These are phyloP conservation scores for Globisporangium recalcitrans DNA, from an alignment of 352 stramenopile genomes.

Conservation along the genomic window DNA sequence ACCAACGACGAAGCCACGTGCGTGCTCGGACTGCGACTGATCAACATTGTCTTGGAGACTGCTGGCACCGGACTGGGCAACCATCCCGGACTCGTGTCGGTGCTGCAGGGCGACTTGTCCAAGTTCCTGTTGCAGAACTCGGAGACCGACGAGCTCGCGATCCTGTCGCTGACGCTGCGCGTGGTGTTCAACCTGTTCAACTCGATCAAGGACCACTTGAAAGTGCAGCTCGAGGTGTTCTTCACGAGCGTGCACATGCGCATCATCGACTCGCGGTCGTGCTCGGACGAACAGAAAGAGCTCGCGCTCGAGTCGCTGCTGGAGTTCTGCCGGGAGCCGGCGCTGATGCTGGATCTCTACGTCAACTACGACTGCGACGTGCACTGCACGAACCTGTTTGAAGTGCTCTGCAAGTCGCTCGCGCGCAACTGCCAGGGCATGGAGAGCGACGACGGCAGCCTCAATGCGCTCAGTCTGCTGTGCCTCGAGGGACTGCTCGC, in stretches of 20 bases:
- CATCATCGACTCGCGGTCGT: slow-evolving; percentile 86
- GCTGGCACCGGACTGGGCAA: slow-evolving; percentile 80
- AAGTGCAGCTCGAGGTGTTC: slow-evolving; percentile 99
- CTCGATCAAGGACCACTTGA: slow-evolving; percentile 98
- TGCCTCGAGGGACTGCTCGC: slow-evolving; percentile 87
- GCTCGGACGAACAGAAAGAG: slow-evolving; percentile 81
- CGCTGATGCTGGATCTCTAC: slow-evolving; percentile 98
- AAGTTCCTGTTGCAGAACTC: slow-evolving; percentile 96
- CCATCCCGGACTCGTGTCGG: slow-evolving; percentile 76
- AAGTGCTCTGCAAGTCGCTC: slow-evolving; percentile 94
- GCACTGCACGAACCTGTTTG: slow-evolving; percentile 98
- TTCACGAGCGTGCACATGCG: slow-evolving; percentile 97
- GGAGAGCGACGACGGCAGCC: slow-evolving; percentile 44
- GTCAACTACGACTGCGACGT: slow-evolving; percentile 99
- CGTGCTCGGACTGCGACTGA: slow-evolving; percentile 90
- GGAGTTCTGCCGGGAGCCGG: slow-evolving; percentile 96
- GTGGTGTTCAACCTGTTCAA: slow-evolving; percentile 99
- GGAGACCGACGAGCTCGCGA: slow-evolving; percentile 92
- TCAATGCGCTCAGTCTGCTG: slow-evolving; percentile 68
- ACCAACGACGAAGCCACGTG: slow-evolving; percentile 87
- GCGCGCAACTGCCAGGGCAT: slow-evolving; percentile 82
- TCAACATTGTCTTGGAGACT: slow-evolving; percentile 97
- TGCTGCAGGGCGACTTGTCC: slow-evolving; percentile 93
- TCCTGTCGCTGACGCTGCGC: slow-evolving; percentile 89
- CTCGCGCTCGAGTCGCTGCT: slow-evolving; percentile 91